phyloP scores from a whole-genome alignment of 2,329 filamentous ascomycete species.

The Fusarium subglutinans region DNA sequence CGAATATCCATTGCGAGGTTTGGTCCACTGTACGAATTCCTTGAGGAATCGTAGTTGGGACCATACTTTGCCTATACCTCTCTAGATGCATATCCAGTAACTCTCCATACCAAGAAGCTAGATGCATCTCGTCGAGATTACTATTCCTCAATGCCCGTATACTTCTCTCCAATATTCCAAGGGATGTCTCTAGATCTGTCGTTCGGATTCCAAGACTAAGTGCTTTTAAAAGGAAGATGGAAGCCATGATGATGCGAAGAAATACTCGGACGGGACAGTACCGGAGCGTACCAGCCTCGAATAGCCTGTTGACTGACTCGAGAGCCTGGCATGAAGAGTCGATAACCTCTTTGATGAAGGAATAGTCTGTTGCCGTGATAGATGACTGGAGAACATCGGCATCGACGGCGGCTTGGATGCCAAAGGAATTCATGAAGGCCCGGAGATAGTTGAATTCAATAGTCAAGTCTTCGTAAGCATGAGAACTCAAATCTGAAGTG shows the following conservation, averaged over 20 bases:
- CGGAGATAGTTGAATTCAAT: slow-evolving; percentile 59
- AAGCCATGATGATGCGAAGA: slow-evolving; percentile 62
- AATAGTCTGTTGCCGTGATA: slow-evolving; percentile 59
- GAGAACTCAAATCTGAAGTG: not conserved
- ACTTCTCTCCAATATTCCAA: slow-evolving; percentile 8
- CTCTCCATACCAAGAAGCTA: slow-evolving; percentile 24
- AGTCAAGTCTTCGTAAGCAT: not conserved
- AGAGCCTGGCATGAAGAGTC: slow-evolving; percentile 62
- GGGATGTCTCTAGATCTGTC: slow-evolving; percentile 10
- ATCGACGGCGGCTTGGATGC: slow-evolving; percentile 61
- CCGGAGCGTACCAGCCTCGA: slow-evolving; percentile 55
- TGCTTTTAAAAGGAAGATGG: slow-evolving; percentile 61
- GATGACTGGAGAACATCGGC: slow-evolving; percentile 44
- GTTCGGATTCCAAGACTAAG: slow-evolving; percentile 19
- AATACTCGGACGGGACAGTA: slow-evolving; percentile 64
- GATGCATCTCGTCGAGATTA: slow-evolving; percentile 28
- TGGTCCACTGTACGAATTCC: not conserved
- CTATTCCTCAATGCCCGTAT: slow-evolving; percentile 8
- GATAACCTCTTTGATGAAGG: slow-evolving; percentile 65
- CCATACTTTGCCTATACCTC: slow-evolving; percentile 17
- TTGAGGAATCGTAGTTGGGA: slow-evolving; percentile 7
- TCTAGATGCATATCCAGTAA: slow-evolving; percentile 17
- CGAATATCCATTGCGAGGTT: not conserved
- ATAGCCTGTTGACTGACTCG: slow-evolving; percentile 58
- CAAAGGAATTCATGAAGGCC: slow-evolving; percentile 57